phyloP scores from a whole-genome alignment of 257 asterid genomes.

The Ophiorrhiza pumila region DNA sequence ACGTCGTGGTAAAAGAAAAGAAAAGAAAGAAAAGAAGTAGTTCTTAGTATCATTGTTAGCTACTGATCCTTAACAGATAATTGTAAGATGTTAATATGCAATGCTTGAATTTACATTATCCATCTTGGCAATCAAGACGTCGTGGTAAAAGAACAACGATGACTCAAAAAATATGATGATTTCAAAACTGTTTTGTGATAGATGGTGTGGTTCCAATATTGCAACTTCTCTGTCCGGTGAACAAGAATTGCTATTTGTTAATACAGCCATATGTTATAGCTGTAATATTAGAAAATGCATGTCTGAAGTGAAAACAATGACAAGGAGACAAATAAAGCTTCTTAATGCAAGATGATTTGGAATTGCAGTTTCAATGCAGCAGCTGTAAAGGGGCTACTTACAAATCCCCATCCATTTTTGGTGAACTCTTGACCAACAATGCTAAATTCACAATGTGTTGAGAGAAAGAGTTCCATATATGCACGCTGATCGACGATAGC shows the following conservation, averaged over 20 bases:
- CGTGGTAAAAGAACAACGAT: too few relatives aligned
- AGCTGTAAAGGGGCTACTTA: conserved; percentile 28
- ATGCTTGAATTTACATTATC: background rate
- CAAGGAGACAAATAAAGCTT: background rate
- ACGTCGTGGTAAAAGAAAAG: too few relatives aligned
- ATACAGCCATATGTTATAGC: background rate
- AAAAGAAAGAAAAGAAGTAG: too few relatives aligned
- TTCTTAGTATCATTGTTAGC: too few relatives aligned
- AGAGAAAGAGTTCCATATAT: conserved; percentile 55
- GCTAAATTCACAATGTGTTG: conserved; percentile 45
- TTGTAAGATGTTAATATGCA: too few relatives aligned
- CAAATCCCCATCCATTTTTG: conserved; percentile 67
- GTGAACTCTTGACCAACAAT: conserved; percentile 60
- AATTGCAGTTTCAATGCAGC: background rate
- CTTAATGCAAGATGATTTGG: background rate
- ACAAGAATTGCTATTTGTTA: background rate
- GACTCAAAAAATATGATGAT: background rate
- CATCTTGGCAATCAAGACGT: background rate
- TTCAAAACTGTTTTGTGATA: background rate
- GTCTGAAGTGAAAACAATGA: background rate
- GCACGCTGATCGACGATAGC: conserved; percentile 63
- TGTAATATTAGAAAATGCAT: background rate
- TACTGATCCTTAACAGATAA: too few relatives aligned
- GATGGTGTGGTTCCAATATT: background rate
- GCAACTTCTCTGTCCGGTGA: background rate